Percentiles rank a stretch among this genome's conserved stretches.
Evolutionary conservation across 2,329 filamentous ascomycete species (phyloP).

Genomic region (Hypoxylon rubiginosum): DNA sequence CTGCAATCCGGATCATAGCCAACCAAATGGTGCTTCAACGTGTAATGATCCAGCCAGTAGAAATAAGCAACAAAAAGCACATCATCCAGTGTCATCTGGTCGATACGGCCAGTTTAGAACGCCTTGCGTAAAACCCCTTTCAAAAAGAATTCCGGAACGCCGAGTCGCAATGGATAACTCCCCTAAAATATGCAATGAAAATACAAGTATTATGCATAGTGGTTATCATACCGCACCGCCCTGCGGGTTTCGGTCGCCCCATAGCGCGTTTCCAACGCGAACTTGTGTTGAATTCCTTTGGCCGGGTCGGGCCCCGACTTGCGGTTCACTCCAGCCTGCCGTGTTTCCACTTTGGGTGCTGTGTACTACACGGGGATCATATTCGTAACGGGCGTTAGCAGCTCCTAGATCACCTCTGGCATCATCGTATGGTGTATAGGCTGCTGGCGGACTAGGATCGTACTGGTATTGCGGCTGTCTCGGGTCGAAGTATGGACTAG

Average conservation of each 20-base stretch:
- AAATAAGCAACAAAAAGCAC: slow-evolving; percentile 14
- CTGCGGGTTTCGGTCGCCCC: slow-evolving; percentile 46
- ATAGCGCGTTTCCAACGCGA: slow-evolving; percentile 52
- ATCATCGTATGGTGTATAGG: slow-evolving; percentile 43
- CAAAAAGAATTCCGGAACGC: slow-evolving; percentile 32
- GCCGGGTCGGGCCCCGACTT: slow-evolving; percentile 23
- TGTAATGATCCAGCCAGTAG: slow-evolving; percentile 17
- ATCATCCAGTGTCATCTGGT: slow-evolving; percentile 33
- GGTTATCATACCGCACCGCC: slow-evolving; percentile 22
- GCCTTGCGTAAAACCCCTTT: slow-evolving; percentile 19
- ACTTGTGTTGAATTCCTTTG: slow-evolving; percentile 51
- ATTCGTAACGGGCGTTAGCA: slow-evolving; percentile 35
- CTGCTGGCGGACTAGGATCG: slow-evolving; percentile 12
- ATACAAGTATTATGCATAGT: slow-evolving; percentile 10
- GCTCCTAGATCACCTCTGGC: slow-evolving; percentile 45
- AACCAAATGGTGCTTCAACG: slow-evolving; percentile 21
- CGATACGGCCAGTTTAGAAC: slow-evolving; percentile 19
- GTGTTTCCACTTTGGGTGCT: slow-evolving; percentile 32
- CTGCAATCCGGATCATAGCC: slow-evolving; percentile 23
- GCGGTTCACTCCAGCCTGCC: slow-evolving; percentile 38
- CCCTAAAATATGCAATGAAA: slow-evolving; percentile 35
- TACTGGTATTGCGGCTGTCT: slow-evolving; percentile 31
- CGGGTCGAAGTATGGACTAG: slow-evolving; percentile 43
- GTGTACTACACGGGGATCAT: slow-evolving; percentile 32
- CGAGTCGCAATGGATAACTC: slow-evolving; percentile 16